Evolutionary conservation across 2,329 filamentous ascomycete genomes (phyloP).

Genomic region (Stachybotrys elegans): DNA sequence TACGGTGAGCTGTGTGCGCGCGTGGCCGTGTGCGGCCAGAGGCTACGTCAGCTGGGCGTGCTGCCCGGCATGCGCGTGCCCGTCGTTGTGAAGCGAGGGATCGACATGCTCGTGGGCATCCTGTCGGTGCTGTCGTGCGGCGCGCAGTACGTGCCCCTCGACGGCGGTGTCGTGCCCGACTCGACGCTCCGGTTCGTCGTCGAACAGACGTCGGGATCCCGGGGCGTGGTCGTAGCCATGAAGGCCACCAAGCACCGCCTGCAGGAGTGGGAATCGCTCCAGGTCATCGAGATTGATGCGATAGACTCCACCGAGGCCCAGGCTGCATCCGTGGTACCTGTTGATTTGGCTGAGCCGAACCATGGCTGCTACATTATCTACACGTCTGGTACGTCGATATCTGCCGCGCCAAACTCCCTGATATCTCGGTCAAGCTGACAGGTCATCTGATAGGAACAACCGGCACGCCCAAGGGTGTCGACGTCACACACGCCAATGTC

Average conservation of each 20-base stretch:
- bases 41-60: conserved; percentile 33
- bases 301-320: conserved; percentile 1
- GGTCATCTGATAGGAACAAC: conserved; percentile 39
- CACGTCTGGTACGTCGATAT: conserved; percentile 43
- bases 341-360: conserved; percentile 24
- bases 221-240: conserved; percentile 38
- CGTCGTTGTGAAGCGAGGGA: conserved; percentile 48
- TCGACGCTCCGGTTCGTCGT: conserved; percentile 44
- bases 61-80: conserved; percentile 43
- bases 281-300: conserved; percentile 24
- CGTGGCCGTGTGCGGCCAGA: conserved; percentile 29
- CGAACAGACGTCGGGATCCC: conserved; percentile 34
- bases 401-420: no score
- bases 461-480: conserved; percentile 53
- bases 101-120: conserved; percentile 54
- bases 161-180: conserved; percentile 48
- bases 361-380: conserved; percentile 46
- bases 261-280: conserved; percentile 9
- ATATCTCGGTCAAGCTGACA: conserved; percentile 4
- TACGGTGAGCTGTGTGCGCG: conserved; percentile 37
- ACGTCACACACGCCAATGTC: conserved; percentile 50
- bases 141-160: conserved; percentile 55
- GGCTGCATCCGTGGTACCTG: conserved; percentile 11
- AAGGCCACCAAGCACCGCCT: conserved; percentile 25
- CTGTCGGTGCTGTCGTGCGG: conserved; percentile 49